These are phyloP conservation scores for Nicotiana knightiana DNA, from an alignment of 257 asterid genomes.

Conservation along the genomic window DNA sequence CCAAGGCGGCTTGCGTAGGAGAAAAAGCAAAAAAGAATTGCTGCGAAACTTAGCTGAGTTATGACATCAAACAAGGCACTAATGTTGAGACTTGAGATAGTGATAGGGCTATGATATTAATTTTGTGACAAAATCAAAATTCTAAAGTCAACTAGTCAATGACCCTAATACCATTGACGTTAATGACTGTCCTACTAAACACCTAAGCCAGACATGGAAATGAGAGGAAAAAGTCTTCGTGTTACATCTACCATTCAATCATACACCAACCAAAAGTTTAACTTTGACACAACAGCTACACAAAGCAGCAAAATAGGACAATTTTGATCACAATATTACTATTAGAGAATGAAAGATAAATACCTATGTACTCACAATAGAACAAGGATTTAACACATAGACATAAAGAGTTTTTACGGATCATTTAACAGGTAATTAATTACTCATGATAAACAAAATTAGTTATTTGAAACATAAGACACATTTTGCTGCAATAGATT, in stretches of 20 bases:
- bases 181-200: neutral
- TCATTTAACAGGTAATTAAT: too few species aligned
- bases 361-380: neutral
- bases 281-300: neutral
- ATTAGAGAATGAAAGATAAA: neutral
- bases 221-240: neutral
- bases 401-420: too few species aligned
- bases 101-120: neutral
- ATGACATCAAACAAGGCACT: neutral
- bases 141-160: neutral
- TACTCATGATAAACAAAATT: too few species aligned
- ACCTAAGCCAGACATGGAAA: neutral
- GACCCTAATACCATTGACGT: neutral
- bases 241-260: neutral
- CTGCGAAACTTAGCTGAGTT: neutral
- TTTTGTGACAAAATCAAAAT: neutral
- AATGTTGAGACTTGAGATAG: neutral
- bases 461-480: too few species aligned
- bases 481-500: too few species aligned
- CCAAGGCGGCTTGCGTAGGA: too few species aligned
- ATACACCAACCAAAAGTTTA: neutral
- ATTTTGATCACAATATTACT: neutral
- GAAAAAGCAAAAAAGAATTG: too few species aligned
- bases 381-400: too few species aligned
- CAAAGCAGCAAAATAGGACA: neutral